A percentile compares a stretch with the other conserved stretches of the same genome.
Conservation (phyloP, 176 grass and related monocot species). For the Zizania latifolia region DNA sequence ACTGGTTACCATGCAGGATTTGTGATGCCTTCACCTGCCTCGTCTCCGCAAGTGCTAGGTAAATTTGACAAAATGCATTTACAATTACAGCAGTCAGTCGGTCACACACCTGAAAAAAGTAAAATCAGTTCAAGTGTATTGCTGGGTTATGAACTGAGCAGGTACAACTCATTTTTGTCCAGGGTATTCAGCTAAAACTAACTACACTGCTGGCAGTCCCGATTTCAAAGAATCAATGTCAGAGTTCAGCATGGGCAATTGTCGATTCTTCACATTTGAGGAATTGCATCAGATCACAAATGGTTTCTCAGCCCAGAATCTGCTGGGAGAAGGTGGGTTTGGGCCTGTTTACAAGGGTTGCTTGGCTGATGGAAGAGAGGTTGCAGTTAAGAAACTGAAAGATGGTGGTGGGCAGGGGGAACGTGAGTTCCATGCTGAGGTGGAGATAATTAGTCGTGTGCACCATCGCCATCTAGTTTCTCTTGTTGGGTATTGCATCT, state of each 20-base stretch:
- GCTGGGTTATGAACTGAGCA: neutral
- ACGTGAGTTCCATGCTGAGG: conserved; percentile 90
- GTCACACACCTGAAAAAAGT: neutral
- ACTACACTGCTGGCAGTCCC: conserved; percentile 44
- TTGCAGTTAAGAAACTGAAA: conserved; percentile 83
- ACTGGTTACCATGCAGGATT: conserved; percentile 63
- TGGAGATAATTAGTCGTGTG: conserved; percentile 93
- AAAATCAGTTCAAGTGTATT: neutral
- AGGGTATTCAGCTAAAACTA: conserved; percentile 42
- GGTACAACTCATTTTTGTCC: neutral
- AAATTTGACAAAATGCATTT: conserved; percentile 24
- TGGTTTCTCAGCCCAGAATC: conserved; percentile 70
- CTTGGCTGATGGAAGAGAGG: conserved; percentile 75
- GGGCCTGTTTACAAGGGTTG: conserved; percentile 86
- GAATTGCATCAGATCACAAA: conserved; percentile 73
- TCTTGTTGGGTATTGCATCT: conserved; percentile 92
- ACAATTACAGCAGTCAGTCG: too few relatives aligned
- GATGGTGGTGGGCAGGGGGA: conserved; percentile 73
- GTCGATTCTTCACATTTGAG: conserved; percentile 56
- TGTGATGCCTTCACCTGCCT: conserved; percentile 58
- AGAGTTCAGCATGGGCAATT: conserved; percentile 60
- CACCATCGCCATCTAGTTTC: conserved; percentile 97
- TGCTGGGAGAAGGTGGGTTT: conserved; percentile 94
- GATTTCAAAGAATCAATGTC: conserved; percentile 48
- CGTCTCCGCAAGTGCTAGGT: conserved; percentile 57